Evolutionary conservation across 208 protist genomes (phyloP).

Genomic region (Acanthamoeba culbertsoni): DNA sequence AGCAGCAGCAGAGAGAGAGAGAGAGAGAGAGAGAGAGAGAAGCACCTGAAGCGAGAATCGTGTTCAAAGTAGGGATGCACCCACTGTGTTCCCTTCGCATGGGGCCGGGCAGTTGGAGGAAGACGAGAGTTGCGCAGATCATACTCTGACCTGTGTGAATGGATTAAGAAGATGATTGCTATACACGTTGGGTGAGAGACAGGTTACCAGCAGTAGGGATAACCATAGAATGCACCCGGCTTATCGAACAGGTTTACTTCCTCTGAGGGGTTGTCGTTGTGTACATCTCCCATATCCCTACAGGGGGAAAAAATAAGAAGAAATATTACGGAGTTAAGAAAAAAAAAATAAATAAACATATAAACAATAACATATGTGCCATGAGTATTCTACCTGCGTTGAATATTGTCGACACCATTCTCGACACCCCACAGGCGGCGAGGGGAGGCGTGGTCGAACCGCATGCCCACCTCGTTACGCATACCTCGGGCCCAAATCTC

Average conservation of each 20-base stretch:
- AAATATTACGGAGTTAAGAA: not conserved
- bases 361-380: too few relatives aligned
- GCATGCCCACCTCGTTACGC: not conserved
- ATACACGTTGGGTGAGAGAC: not conserved
- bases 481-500: not conserved
- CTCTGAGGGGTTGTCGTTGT: conserved; percentile 38
- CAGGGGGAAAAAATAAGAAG: too few relatives aligned
- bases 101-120: too few relatives aligned
- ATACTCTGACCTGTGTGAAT: not conserved
- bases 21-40: not conserved
- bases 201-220: conserved; percentile 25
- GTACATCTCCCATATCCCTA: conserved; percentile 19
- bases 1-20: not conserved
- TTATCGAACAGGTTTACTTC: conserved; percentile 17
- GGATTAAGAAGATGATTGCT: not conserved
- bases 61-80: not conserved
- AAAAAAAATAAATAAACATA: not conserved
- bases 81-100: conserved; percentile 3
- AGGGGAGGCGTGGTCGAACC: not conserved
- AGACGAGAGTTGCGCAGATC: not conserved
- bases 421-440: conserved; percentile 16
- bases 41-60: not conserved
- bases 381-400: not conserved
- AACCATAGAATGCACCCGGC: conserved; percentile 14
- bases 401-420: not conserved